Evolutionary conservation across 805 yeast genomes (phyloP).

Genomic region (Zygosaccharomyces bailii): DNA sequence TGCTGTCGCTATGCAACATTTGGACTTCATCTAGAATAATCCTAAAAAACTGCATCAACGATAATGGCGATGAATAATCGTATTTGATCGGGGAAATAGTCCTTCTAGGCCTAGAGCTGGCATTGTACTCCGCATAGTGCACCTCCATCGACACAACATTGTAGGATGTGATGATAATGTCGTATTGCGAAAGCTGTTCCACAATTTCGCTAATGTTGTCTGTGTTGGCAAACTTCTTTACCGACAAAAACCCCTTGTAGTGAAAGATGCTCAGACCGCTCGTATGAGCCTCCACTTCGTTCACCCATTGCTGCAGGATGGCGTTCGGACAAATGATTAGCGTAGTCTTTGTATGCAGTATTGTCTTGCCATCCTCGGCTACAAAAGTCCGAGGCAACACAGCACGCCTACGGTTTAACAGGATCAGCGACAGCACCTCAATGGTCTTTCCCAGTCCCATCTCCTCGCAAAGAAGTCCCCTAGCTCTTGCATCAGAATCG

Average conservation of each 20-base stretch:
- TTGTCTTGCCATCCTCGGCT: constrained; percentile 24
- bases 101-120: constrained; percentile 39
- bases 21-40: constrained; percentile 93
- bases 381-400: constrained; percentile 9
- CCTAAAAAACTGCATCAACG: constrained; percentile 82
- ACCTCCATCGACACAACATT: constrained; percentile 66
- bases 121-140: constrained; percentile 72
- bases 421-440: constrained; percentile 66
- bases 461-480: constrained; percentile 83
- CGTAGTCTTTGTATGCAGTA: constrained; percentile 58
- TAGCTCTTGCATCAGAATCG: constrained; percentile 17
- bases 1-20: constrained; percentile 68
- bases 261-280: constrained; percentile 51
- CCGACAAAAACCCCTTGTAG: constrained; percentile 55
- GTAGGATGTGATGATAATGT: constrained; percentile 80
- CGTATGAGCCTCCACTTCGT: constrained; percentile 53
- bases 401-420: constrained; percentile 51
- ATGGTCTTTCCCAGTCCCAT: constrained; percentile 98
- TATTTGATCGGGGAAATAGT: constrained; percentile 31
- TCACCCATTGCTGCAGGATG: constrained; percentile 80
- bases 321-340: constrained; percentile 84
- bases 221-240: constrained; percentile 29
- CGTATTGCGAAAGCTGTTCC: constrained; percentile 55
- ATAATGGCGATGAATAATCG: constrained; percentile 77
- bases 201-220: constrained; percentile 40